Conservation (phyloP, 305 asterid genomes). For the Fraxinus platypoda region DNA sequence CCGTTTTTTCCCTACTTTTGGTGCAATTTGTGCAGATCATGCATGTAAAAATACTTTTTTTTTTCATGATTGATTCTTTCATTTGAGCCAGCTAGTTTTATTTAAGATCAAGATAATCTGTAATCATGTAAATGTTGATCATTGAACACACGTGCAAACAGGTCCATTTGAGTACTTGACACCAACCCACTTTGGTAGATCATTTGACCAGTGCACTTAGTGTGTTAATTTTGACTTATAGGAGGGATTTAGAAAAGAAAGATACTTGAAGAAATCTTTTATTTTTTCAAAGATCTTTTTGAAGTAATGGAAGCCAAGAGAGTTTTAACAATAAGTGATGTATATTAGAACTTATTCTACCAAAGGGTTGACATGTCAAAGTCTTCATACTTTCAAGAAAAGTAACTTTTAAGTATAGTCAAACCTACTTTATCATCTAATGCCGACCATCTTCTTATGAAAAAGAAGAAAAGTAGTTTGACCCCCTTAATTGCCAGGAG, state of each 20-base stretch:
- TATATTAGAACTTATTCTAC: neutral
- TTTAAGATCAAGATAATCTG: constrained; percentile 34
- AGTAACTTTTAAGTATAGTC: neutral
- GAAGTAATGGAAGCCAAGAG: neutral
- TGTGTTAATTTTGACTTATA: constrained; percentile 8
- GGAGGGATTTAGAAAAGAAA: neutral
- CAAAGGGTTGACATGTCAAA: neutral
- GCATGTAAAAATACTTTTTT: constrained; percentile 12
- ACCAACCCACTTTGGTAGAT: constrained; percentile 34
- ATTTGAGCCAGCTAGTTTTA: constrained; percentile 24
- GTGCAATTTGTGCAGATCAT: constrained; percentile 26
- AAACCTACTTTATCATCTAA: neutral
- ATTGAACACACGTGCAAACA: constrained; percentile 42
- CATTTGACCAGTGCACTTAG: constrained; percentile 24
- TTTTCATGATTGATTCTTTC: constrained; percentile 22
- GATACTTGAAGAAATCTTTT: neutral
- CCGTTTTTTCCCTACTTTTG: constrained; percentile 20
- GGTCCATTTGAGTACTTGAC: constrained; percentile 28
- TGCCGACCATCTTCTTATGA: neutral
- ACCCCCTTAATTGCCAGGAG: neutral
- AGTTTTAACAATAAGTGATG: neutral
- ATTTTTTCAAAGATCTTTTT: neutral
- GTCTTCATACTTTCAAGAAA: neutral
- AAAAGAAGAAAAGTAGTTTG: neutral
- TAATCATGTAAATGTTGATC: constrained; percentile 32